phyloP scores from a whole-genome alignment of 306 rosid species.

The Oemleria cerasiformis region DNA sequence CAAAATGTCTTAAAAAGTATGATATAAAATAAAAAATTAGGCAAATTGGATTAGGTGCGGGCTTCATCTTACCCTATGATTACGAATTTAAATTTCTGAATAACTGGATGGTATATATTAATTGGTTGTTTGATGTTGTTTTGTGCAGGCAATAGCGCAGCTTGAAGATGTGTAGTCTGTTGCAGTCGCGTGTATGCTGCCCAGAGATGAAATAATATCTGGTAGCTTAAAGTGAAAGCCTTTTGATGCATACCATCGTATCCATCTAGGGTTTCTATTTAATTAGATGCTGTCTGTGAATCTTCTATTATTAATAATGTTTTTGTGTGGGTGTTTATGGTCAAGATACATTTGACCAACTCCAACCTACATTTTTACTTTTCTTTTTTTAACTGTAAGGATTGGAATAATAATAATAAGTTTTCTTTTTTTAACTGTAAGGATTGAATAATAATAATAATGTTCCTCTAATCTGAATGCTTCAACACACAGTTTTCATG shows the following conservation, averaged over 20 bases:
- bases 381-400: slow-evolving; percentile 34
- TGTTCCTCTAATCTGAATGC: slow-evolving; percentile 31
- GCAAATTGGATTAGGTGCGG: background rate
- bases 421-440: slow-evolving; percentile 59
- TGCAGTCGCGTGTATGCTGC: slow-evolving; percentile 9
- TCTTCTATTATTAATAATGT: slow-evolving; percentile 27
- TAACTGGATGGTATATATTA: too few species aligned
- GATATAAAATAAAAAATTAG: background rate
- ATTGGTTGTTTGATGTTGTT: slow-evolving; percentile 14
- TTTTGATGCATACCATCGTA: slow-evolving; percentile 25
- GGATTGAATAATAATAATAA: slow-evolving; percentile 32
- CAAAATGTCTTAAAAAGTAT: background rate
- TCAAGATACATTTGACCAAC: slow-evolving; percentile 39
- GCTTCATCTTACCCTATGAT: background rate
- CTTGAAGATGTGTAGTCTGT: slow-evolving; percentile 31
- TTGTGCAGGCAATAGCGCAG: slow-evolving; percentile 35
- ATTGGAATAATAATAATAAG: slow-evolving; percentile 31
- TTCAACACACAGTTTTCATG: slow-evolving; percentile 19
- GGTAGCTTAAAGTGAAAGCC: background rate
- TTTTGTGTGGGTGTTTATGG: slow-evolving; percentile 18
- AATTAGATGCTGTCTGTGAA: background rate
- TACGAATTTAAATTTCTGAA: background rate
- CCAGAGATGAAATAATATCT: slow-evolving; percentile 1
- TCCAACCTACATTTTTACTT: slow-evolving; percentile 23
- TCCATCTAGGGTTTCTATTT: slow-evolving; percentile 17